A percentile compares a stretch with the other conserved stretches of the same genome.
phyloP scores from a whole-genome alignment of 2,329 filamentous ascomycete species.

The Ramichloridium luteum region DNA sequence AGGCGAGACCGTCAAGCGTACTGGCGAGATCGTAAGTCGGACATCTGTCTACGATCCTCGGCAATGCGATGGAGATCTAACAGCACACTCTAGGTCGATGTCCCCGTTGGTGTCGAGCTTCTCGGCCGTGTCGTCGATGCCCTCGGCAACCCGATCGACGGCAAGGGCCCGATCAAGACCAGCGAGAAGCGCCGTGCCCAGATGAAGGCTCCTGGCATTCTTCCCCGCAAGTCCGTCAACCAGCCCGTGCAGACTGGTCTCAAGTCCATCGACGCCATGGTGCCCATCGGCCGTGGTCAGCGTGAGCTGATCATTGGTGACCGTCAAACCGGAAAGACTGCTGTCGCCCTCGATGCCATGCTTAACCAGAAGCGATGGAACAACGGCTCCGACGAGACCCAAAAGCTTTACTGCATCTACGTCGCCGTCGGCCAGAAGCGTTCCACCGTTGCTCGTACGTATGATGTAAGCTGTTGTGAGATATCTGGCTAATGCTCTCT shows the following conservation, averaged over 20 bases:
- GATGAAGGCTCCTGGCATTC: conserved; percentile 97
- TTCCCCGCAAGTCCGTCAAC: conserved; percentile 93
- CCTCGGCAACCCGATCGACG: conserved; percentile 97
- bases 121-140: conserved; percentile 97
- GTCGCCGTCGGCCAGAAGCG: conserved; percentile 99
- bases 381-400: conserved; percentile 67
- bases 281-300: conserved; percentile 98
- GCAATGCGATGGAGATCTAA: conserved; percentile 9
- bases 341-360: conserved; percentile 93
- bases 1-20: conserved; percentile 99
- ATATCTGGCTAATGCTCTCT: no score
- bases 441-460: conserved; percentile 94
- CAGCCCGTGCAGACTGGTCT: conserved; percentile 98
- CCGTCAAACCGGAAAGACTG: conserved; percentile 99
- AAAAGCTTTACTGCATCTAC: conserved; percentile 99
- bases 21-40: conserved; percentile 84
- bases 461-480: no score
- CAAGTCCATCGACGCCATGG: conserved; percentile 99
- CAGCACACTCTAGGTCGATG: conserved; percentile 59
- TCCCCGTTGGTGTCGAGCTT: conserved; percentile 83
- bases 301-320: conserved; percentile 99
- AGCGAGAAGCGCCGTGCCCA: conserved; percentile 89
- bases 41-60: conserved; percentile 1
- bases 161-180: conserved; percentile 94
- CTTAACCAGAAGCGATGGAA: conserved; percentile 99